Percentiles rank a stretch among this genome's conserved stretches.
Evolutionary conservation across 106 monocot species (phyloP).

Genomic region (Dendrobium catenatum): DNA sequence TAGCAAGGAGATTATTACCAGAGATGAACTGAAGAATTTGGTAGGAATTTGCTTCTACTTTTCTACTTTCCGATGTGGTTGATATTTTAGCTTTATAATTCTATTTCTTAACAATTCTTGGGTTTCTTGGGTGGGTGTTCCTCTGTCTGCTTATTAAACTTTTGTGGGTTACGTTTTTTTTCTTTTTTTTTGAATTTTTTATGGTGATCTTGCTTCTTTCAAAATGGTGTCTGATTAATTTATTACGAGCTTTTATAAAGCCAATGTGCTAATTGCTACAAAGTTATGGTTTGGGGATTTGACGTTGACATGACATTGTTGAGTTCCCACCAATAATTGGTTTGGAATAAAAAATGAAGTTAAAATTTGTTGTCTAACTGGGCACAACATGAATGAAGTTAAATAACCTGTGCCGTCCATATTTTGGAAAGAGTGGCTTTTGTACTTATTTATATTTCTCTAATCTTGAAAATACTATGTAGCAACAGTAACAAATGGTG

Average conservation of each 20-base stretch:
- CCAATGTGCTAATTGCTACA: background rate
- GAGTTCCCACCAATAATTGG: too few species aligned
- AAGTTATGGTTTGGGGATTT: background rate
- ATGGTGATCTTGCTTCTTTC: background rate
- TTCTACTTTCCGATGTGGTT: background rate
- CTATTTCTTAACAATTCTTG: background rate
- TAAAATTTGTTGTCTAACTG: too few species aligned
- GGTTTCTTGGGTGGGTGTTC: background rate
- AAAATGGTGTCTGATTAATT: background rate
- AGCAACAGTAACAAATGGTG: too few species aligned
- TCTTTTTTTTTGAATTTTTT: background rate
- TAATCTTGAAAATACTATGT: too few species aligned
- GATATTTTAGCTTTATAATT: too few species aligned
- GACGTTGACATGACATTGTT: background rate
- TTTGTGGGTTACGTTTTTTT: background rate
- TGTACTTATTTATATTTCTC: too few species aligned
- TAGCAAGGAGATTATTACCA: constrained; percentile 84
- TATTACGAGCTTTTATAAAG: background rate
- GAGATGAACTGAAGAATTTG: constrained; percentile 75
- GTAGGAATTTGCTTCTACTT: constrained; percentile 22
- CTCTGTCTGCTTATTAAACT: background rate
- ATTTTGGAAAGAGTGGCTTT: too few species aligned
- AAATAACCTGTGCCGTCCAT: too few species aligned
- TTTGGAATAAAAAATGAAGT: too few species aligned
- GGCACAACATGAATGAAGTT: too few species aligned